phyloP scores from a whole-genome alignment of 2,329 filamentous ascomycete genomes.

The Sordariomycetes sp. region DNA sequence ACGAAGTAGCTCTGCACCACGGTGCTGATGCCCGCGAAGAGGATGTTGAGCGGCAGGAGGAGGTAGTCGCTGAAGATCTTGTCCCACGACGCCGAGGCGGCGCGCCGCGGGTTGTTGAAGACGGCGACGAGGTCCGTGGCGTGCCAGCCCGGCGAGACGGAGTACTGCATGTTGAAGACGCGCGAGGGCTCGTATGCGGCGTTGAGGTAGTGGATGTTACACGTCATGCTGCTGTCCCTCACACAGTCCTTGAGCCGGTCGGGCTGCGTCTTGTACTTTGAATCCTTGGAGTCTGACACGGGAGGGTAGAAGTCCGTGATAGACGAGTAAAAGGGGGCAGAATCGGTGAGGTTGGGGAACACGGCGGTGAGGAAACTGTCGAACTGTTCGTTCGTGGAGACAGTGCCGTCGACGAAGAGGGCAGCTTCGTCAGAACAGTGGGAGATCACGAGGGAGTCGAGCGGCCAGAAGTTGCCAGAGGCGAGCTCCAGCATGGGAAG shows the following conservation, averaged over 20 bases:
- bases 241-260: conserved; percentile 18
- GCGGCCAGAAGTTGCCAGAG: conserved; percentile 15
- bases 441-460: conserved; percentile 17
- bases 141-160: conserved; percentile 25
- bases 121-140: conserved; percentile 26
- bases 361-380: conserved; percentile 15
- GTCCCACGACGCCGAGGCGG: conserved; percentile 8
- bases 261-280: conserved; percentile 15
- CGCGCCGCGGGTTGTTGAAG: conserved; percentile 24
- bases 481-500: conserved; percentile 18
- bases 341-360: conserved; percentile 21
- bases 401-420: conserved; percentile 16
- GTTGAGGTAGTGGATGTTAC: conserved; percentile 24
- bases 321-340: conserved; percentile 14
- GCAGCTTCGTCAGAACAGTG: conserved; percentile 18
- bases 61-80: conserved; percentile 14
- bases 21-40: conserved; percentile 21
- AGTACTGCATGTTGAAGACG: conserved; percentile 28
- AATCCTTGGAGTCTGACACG: conserved; percentile 4
- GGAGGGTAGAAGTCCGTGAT: conserved; percentile 18
- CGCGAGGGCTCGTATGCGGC: conserved; percentile 21
- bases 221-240: conserved; percentile 23
- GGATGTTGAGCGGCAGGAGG: conserved; percentile 17
- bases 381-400: conserved; percentile 20
- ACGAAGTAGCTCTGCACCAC: conserved; percentile 28